Evolutionary conservation across 1,284 basidiomycete genomes (phyloP), one percentile per base, ranked within the genome.

Genomic region (Trametes polyzona): DNA sequence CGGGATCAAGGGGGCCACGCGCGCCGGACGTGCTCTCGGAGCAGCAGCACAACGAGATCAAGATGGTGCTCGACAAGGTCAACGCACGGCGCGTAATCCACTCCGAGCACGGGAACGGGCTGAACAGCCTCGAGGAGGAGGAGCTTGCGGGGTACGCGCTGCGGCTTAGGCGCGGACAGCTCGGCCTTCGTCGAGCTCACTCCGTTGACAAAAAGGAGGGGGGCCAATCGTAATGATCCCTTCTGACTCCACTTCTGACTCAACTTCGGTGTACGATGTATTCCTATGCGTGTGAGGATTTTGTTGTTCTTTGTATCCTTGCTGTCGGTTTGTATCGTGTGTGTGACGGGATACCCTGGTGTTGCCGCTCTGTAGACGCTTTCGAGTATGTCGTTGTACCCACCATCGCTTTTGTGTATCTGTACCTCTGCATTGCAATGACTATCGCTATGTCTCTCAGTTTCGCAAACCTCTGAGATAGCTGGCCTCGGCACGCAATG

Each of bases 21-120:
- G 36, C 52, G 30, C 55, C 47, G 30, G 57, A 53, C 37, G 35
- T 40, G n/a, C 32, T 32, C 42, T 30, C 21, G 19, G 56, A 52
- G 37, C 41, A 24, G 24, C 47, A 71, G 50, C 33, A 36, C 36
- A 52, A 56, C 19, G 73, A 74, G 64, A 66, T 74, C 56, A 66
- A 64, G 52, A 70, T 72, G 63, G 69, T 76, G 57, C 66, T 76
- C 24, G 68, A 72, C 42, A 74, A 74, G 62, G 71, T 77, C 54
- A 76, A 76, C 55, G 74, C 74, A 44, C 69, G 76, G 14, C 62
- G 73, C 49, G 69, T 76, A 52, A 75, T 77, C 37, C 73, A 75
- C 50, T 60, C 69, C 24, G 75, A 77, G 57, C 72, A 76, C 57
- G 69, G 69, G 21, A 60, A 65, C 48, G 75, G 71, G 39, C 57